Conservation (phyloP, 345 rosid genomes). For the Sonneratia alba region DNA sequence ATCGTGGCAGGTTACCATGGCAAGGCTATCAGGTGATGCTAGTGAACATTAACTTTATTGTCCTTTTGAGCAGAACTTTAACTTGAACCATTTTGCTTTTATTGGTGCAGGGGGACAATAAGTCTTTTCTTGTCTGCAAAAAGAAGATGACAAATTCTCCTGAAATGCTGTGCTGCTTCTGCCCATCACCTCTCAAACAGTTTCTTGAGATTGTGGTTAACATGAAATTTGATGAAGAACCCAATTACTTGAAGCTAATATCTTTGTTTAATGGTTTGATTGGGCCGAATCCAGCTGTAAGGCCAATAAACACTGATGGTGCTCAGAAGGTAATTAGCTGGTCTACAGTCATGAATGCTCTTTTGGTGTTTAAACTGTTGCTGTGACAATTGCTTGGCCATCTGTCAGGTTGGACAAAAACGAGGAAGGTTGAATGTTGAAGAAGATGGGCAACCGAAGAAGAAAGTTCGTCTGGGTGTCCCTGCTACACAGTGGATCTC, state of each 20-base stretch:
- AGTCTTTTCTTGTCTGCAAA: conserved; percentile 91
- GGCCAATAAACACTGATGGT: conserved; percentile 95
- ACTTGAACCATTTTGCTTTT: not conserved
- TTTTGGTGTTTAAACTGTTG: conserved; percentile 4
- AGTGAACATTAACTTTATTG: conserved; percentile 3
- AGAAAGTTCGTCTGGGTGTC: conserved; percentile 85
- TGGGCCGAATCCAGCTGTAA: conserved; percentile 60
- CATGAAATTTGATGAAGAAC: conserved; percentile 95
- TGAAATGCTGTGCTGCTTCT: conserved; percentile 83
- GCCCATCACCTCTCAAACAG: conserved; percentile 73
- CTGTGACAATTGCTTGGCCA: conserved; percentile 34
- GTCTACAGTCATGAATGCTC: not conserved
- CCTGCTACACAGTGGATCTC: conserved; percentile 98
- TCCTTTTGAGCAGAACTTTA: not conserved
- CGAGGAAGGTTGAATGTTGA: conserved; percentile 75
- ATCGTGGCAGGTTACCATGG: conserved; percentile 96
- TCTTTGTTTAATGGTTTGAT: conserved; percentile 71
- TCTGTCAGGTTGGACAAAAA: conserved; percentile 89
- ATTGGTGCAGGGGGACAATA: conserved; percentile 73
- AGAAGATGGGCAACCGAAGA: conserved; percentile 80
- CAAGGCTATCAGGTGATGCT: conserved; percentile 86
- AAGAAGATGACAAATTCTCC: conserved; percentile 95
- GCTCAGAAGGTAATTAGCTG: conserved; percentile 58
- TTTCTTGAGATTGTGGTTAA: conserved; percentile 89
- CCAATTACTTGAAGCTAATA: conserved; percentile 80